A percentile compares a stretch with the other conserved stretches of the same genome.
Evolutionary conservation across 371 early-diverging fungal species (phyloP).

Genomic region (Rhizopus stolonifer): DNA sequence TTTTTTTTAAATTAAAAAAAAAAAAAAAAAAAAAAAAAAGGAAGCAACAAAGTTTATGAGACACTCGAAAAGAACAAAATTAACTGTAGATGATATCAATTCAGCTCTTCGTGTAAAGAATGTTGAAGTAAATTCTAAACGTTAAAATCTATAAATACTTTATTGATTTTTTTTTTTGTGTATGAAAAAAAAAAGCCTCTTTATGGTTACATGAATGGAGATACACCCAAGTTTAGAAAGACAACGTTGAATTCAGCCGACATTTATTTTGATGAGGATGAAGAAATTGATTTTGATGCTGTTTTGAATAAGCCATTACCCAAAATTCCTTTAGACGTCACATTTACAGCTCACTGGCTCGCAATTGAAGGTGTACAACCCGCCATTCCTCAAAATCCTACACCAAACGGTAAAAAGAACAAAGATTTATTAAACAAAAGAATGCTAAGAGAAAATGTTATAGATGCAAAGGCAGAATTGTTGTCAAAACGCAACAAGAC

Average conservation of each 20-base stretch:
- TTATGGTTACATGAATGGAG: conserved; percentile 90
- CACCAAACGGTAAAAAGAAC: conserved; percentile 62
- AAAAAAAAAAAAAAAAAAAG: conserved; percentile 42
- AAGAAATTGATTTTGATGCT: conserved; percentile 95
- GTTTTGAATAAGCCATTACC: conserved; percentile 92
- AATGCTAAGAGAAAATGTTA: too few species aligned
- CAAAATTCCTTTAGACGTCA: conserved; percentile 87
- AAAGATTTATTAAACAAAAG: not conserved
- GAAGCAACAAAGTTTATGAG: conserved; percentile 99
- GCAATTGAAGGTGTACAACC: conserved; percentile 99
- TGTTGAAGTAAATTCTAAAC: conserved; percentile 74
- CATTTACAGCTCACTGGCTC: conserved; percentile 96
- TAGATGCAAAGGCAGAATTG: conserved; percentile 59
- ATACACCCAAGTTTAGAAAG: conserved; percentile 73
- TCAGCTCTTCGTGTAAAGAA: conserved; percentile 94
- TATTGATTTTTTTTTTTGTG: too few species aligned
- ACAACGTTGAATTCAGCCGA: conserved; percentile 63
- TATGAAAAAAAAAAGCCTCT: conserved; percentile 83
- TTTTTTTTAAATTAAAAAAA: conserved; percentile 27
- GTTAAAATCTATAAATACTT: not conserved
- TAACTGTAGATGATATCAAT: conserved; percentile 94
- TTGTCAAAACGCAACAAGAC: conserved; percentile 53
- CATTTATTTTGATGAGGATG: conserved; percentile 95
- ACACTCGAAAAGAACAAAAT: conserved; percentile 87
- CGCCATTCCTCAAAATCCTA: conserved; percentile 97